Conservation (phyloP, 2,329 filamentous ascomycete genomes). For the Cladophialophora chaetospira region DNA sequence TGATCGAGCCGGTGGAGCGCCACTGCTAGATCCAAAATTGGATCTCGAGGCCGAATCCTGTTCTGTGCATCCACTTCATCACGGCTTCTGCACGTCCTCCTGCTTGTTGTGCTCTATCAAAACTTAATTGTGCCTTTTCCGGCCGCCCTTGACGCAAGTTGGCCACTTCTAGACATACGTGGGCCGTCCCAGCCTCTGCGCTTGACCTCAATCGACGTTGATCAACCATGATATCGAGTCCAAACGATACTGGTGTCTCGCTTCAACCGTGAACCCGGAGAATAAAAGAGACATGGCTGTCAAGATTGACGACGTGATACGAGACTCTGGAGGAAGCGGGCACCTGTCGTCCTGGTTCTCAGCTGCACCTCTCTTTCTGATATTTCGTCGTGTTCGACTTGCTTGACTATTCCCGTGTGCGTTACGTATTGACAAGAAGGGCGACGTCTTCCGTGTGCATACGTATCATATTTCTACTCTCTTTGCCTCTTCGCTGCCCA, state of each 20-base stretch:
- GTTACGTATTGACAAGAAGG: neutral
- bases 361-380: neutral
- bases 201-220: slow-evolving; percentile 10
- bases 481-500: neutral
- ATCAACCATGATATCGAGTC: slow-evolving; percentile 5
- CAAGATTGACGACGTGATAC: slow-evolving; percentile 1
- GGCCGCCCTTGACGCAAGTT: neutral
- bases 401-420: neutral
- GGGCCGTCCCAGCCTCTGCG: neutral
- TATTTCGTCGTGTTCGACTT: neutral
- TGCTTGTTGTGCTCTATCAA: neutral
- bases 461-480: neutral
- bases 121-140: neutral
- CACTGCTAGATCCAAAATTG: no score
- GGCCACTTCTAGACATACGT: slow-evolving; percentile 9
- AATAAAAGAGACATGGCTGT: neutral
- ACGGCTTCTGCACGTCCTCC: neutral
- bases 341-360: neutral
- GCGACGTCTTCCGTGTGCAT: neutral
- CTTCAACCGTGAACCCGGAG: neutral
- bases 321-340: neutral
- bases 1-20: neutral
- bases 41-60: neutral
- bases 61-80: neutral
- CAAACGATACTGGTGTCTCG: slow-evolving; percentile 6